A percentile compares a stretch with the other conserved stretches of the same genome.
phyloP scores from a whole-genome alignment of 202 grass and related monocot species.

The Panicum virgatum region DNA sequence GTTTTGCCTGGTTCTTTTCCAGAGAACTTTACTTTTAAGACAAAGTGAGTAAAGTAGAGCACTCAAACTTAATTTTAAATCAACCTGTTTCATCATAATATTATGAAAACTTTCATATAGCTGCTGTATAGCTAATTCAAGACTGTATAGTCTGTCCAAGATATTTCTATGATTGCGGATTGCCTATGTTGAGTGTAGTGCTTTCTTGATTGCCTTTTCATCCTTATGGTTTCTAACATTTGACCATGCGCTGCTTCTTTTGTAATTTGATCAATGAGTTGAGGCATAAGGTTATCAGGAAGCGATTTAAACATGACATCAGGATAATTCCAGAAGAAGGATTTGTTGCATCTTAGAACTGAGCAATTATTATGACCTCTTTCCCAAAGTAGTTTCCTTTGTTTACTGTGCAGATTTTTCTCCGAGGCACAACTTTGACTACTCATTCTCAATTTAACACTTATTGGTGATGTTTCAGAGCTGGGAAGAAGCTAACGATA shows the following conservation, averaged over 20 bases:
- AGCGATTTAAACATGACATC: constrained; percentile 2
- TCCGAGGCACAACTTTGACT: constrained; percentile 9
- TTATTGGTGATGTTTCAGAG: constrained; percentile 60
- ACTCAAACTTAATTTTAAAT: constrained; percentile 8
- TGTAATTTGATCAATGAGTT: constrained; percentile 7
- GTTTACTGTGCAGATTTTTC: constrained; percentile 4
- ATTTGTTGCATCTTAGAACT: constrained; percentile 5
- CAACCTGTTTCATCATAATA: background rate
- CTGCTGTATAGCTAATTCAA: background rate
- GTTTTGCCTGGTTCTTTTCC: constrained; percentile 95
- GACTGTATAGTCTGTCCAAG: background rate
- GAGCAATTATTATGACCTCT: constrained; percentile 1
- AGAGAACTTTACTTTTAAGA: constrained; percentile 94
- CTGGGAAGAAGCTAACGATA: constrained; percentile 80
- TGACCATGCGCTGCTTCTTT: background rate
- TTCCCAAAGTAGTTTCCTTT: background rate
- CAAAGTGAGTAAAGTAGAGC: constrained; percentile 55
- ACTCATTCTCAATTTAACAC: constrained; percentile 33
- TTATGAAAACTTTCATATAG: background rate
- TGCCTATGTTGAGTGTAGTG: background rate
- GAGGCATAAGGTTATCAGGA: constrained; percentile 2
- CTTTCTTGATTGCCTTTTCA: constrained; percentile 19
- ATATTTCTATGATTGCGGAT: constrained; percentile 26
- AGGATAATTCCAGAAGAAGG: constrained; percentile 4
- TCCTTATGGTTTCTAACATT: constrained; percentile 3